Evolutionary conservation across 208 protist species (phyloP), one percentile per base, ranked within the genome.

Genomic region (Acanthamoeba divionensis): DNA sequence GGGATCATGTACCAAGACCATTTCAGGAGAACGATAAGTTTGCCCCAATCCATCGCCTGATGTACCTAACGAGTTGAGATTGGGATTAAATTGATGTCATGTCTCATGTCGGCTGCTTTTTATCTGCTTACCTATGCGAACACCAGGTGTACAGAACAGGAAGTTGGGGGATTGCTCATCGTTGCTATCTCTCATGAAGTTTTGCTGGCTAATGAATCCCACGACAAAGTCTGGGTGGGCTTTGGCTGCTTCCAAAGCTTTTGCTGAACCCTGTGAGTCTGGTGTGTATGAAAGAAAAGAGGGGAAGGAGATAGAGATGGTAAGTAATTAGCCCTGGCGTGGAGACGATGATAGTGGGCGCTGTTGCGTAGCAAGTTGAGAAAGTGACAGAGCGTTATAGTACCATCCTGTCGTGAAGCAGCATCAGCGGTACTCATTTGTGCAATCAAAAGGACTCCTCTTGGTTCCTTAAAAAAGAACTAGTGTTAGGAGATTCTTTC

Each of bases 141-240:
- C 80, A 26, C 80, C 80, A 21, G 80, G 80, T 8, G 80, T 73
- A 47, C 80, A 89, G 44, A 73, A 89, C 15, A 89, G 62, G 80
- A 89, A 71, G 57, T 38, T 36, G 12, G 80, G 57, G 50, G 45
- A 45, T 50, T 55, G 41, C 15, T 89, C 80, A 7, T 31, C 5
- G 26, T 85, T 18, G 31, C 44, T 44, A 44, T 95, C 54, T 21
- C 26, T 87, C 26, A 87, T 44, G 26, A 93, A 55, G 55, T 55
- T 79, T 24, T 92, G 69, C 90, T 94, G 85, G 33, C 90, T 91
- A 36, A 97, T 95, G 57, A 97, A 97, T 29, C 96, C 96, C 50
- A 94, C 91, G 24, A 97, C 95, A 57, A 94, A 94, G 50, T 97
- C 94, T 63, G 41, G 1, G 47, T 95, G 63, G 31, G 80, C 29